Conservation (phyloP, 2,329 filamentous ascomycete genomes). For the Aspergillus eucalypticola region DNA sequence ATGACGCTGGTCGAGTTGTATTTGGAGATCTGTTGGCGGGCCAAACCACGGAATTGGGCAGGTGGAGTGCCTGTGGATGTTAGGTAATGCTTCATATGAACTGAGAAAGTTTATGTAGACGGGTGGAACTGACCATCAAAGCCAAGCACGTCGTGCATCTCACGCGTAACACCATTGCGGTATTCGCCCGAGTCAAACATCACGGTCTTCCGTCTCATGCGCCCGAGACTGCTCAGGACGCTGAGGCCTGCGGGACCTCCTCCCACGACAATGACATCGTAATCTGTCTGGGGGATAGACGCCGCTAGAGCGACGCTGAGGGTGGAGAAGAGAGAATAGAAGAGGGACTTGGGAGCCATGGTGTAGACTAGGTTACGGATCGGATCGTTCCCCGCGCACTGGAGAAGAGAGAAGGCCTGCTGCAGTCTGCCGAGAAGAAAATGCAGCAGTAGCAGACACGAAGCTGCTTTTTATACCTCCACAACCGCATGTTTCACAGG, state of each 20-base stretch:
- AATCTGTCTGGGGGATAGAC: conserved; percentile 37
- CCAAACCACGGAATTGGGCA: conserved; percentile 55
- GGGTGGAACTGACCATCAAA: conserved; percentile 52
- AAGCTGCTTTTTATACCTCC: background rate
- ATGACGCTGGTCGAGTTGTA: conserved; percentile 54
- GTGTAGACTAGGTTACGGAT: background rate
- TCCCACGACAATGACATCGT: conserved; percentile 60
- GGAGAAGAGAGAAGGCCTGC: background rate
- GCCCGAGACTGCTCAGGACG: conserved; percentile 58
- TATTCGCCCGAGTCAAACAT: conserved; percentile 62
- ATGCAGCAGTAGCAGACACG: background rate
- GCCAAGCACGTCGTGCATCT: conserved; percentile 64
- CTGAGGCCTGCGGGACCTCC: conserved; percentile 60
- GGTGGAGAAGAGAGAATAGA: conserved; percentile 28
- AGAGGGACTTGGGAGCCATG: conserved; percentile 22
- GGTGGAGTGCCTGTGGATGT: conserved; percentile 52
- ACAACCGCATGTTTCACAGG: background rate
- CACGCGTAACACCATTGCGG: conserved; percentile 57
- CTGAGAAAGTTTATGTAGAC: conserved; percentile 3
- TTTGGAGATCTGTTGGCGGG: conserved; percentile 54
- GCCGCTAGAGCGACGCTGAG: conserved; percentile 23
- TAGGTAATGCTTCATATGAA: background rate
- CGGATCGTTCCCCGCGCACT: background rate
- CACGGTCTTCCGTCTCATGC: conserved; percentile 57
- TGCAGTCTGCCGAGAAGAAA: background rate